phyloP scores from a whole-genome alignment of 352 stramenopile species.

The Globisporangium barbulae region DNA sequence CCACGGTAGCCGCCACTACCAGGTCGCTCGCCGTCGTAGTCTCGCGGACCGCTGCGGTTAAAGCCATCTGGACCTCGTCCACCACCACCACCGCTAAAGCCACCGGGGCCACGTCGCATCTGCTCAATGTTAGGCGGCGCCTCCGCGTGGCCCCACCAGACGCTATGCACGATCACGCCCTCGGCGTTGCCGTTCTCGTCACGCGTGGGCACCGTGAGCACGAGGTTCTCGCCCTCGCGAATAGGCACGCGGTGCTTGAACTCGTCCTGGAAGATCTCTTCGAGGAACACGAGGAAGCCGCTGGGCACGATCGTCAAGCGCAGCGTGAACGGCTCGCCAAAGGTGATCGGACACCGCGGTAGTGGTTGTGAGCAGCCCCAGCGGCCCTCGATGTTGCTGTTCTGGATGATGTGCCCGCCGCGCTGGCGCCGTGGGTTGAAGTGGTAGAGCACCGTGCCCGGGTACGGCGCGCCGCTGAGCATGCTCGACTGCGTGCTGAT shows the following conservation, averaged over 20 bases:
- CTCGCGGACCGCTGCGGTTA: slow-evolving; percentile 20
- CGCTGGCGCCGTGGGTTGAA: slow-evolving; percentile 71
- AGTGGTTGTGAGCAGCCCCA: slow-evolving; percentile 73
- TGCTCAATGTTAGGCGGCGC: slow-evolving; percentile 64
- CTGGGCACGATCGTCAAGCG: slow-evolving; percentile 64
- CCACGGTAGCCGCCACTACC: slow-evolving; percentile 27
- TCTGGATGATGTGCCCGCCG: slow-evolving; percentile 70
- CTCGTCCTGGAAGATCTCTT: slow-evolving; percentile 81
- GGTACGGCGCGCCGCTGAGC: slow-evolving; percentile 64
- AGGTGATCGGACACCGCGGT: slow-evolving; percentile 58
- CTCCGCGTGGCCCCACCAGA: slow-evolving; percentile 83
- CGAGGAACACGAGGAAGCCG: slow-evolving; percentile 76
- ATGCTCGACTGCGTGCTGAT: slow-evolving; percentile 70
- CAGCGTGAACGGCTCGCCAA: slow-evolving; percentile 76
- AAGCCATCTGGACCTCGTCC: slow-evolving; percentile 19
- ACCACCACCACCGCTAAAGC: slow-evolving; percentile 24
- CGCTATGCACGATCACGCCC: slow-evolving; percentile 69
- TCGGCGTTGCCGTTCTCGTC: slow-evolving; percentile 77
- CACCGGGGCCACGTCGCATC: slow-evolving; percentile 33
- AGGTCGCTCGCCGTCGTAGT: slow-evolving; percentile 36
- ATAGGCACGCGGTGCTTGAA: slow-evolving; percentile 85
- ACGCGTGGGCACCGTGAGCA: slow-evolving; percentile 67
- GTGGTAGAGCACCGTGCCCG: slow-evolving; percentile 77
- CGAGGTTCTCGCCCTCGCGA: slow-evolving; percentile 75
- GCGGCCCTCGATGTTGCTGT: slow-evolving; percentile 79